Evolutionary conservation across 495 filamentous ascomycete species (phyloP).

Genomic region (Penicillium chermesinum): DNA sequence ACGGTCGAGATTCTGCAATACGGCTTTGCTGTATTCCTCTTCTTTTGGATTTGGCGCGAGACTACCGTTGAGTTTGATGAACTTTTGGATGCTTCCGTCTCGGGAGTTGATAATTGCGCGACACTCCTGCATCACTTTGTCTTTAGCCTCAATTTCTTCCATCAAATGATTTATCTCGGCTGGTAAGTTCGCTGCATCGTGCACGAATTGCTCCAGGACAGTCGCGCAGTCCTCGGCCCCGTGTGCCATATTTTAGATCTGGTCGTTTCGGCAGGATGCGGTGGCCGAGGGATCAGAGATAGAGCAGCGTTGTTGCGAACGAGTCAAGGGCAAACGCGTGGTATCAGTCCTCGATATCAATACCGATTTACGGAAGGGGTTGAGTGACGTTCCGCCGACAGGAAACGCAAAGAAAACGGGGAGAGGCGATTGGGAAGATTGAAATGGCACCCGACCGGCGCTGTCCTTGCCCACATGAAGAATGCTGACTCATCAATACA

Average conservation of each 20-base stretch:
- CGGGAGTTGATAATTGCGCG: conserved; percentile 66
- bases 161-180: conserved; percentile 88
- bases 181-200: conserved; percentile 84
- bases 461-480: no score
- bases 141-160: conserved; percentile 91
- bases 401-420: no score
- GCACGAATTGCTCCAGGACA: conserved; percentile 89
- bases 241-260: conserved; percentile 28
- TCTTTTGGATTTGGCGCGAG: conserved; percentile 82
- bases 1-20: conserved; percentile 64
- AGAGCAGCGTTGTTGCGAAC: no score
- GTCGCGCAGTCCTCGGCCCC: conserved; percentile 71
- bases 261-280: not conserved
- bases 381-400: no score
- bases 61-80: conserved; percentile 79
- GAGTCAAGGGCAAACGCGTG: no score
- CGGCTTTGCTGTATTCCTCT: conserved; percentile 62
- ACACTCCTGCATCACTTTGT: conserved; percentile 70
- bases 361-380: no score
- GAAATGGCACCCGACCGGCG: no score
- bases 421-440: no score
- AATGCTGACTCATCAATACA: no score
- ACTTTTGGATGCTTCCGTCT: conserved; percentile 83
- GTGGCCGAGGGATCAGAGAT: no score
- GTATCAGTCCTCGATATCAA: no score